Evolutionary conservation across 2,329 filamentous ascomycete species (phyloP), one percentile per base, ranked within the genome.

Genomic region (Colletotrichum trifolii): DNA sequence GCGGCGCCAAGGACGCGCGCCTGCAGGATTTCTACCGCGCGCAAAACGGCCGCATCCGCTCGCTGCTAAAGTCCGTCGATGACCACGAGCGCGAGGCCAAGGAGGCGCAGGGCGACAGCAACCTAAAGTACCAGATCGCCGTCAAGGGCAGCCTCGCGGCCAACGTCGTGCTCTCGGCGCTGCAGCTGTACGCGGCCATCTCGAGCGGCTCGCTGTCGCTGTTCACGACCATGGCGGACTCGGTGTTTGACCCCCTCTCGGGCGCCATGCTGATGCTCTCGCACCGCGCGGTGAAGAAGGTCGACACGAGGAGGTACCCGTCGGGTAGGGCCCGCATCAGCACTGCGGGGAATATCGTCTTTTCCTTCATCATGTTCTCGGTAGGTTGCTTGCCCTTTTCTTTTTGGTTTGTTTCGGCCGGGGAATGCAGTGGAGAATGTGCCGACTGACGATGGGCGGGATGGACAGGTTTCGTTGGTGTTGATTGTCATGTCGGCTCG

Each of bases 171-270:
- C 85, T 99, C 6, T 89, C 94, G 0, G 84, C 84, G 4, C 83
- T 99, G 15, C 96, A 99, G 78, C 82, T 97, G 42, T 99, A 96
- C 75, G 96, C 91, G 47, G 96, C 96, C 67, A 86, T 93, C 49
- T 88, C 91, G 0, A 97, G 94, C 0, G 89, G 91, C 50, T 97
- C 94, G n/a, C 86, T 98, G 40, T 97, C 95, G 6, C 88, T 99
- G 50, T 97, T 98, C 81, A 97, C 96, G 13, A 99, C 95, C 68
- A 97, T 97, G 92, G 95, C 94, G 13, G 96, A 99, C 78, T 89
- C 94, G 55, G 85, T 98, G 69, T 98, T 98, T 79, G 96, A 98
- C 74, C 96, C 94, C 8, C 75, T 96, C 73, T 95, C 91, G 73
- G 97, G 97, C 73, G 76, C 97, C 56, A 95, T 92, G 1, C 85